Evolutionary conservation across 805 yeast species (phyloP), one percentile per base, ranked within the genome.

Genomic region (Barnettozyma wickerhamii): DNA sequence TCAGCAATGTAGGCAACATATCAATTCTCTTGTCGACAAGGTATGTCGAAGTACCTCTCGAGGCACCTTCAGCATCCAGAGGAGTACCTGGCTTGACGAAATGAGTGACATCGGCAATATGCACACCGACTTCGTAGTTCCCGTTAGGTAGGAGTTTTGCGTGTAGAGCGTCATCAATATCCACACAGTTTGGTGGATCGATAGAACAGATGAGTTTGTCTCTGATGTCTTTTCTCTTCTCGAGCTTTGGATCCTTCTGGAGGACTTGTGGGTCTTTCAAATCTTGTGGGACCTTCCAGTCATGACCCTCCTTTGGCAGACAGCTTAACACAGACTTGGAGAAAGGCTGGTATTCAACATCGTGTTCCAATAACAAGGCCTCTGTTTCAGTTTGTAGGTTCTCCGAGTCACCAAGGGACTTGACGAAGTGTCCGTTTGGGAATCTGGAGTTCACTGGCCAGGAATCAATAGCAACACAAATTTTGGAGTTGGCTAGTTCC

Each of bases 121-220:
- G 99, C 23, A 93, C 99, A 57, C 99, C 99, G 42, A 93, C 95
- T 61, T 93, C 96, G 69, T 77, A 89, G 59, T 91, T 87, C 1
- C 99, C 99, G 60, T 93, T 93, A 2, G 95, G 89, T 37, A 93
- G 71, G 40, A 60, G 59, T 48, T 74, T 68, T 0, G 98, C 98
- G 59, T 93, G 99, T 36, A 93, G 69, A 1, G 99, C 99, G 68
- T 93, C 96, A 68, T 93, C 99, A 55, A 93, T 93, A 77, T 93
- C 99, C 50, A 90, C 97, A 79, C 98, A 91, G 23, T 84, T 83
- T 2, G 97, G 97, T 9, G 99, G 99, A 71, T 93, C 99, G 52
- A 93, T 93, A 19, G 95, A 84, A 61, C 99, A 93, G 30, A 93
- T 86, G 36, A 88, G 69, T 56, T 87, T 80, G 53, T 91, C 95